Evolutionary conservation across 768 basidiomycete genomes (phyloP).

Genomic region (Mycena vitilis): DNA sequence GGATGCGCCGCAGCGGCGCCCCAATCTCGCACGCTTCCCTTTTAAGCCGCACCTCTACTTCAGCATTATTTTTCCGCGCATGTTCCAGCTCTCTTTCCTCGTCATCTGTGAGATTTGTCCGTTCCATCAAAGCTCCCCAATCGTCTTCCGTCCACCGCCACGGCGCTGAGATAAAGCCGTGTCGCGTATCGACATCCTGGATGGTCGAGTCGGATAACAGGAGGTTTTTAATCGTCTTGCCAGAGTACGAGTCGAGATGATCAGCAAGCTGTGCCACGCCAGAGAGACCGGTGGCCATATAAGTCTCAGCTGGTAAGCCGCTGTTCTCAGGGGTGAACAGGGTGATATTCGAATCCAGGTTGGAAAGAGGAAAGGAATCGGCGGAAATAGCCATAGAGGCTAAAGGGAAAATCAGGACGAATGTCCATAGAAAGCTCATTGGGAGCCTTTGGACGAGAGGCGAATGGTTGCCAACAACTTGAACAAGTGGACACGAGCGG

Average conservation of each 20-base stretch:
- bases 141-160: not conserved
- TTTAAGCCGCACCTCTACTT: too few relatives aligned
- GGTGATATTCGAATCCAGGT: too few relatives aligned
- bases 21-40: too few relatives aligned
- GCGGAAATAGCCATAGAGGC: too few relatives aligned
- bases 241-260: constrained; percentile 14
- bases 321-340: constrained; percentile 1
- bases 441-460: too few relatives aligned
- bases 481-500: too few relatives aligned
- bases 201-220: constrained; percentile 16
- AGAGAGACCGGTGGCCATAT: constrained; percentile 18
- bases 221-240: constrained; percentile 6
- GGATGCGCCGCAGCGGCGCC: too few relatives aligned
- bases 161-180: constrained; percentile 11
- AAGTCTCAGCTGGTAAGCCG: constrained; percentile 12
- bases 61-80: too few relatives aligned
- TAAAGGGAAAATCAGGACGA: too few relatives aligned
- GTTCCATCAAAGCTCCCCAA: not conserved
- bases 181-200: constrained; percentile 10
- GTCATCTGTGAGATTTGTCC: not conserved
- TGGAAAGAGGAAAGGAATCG: too few relatives aligned
- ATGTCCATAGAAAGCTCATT: too few relatives aligned
- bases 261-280: constrained; percentile 17
- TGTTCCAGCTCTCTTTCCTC: not conserved
- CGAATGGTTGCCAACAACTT: too few relatives aligned